These are phyloP conservation scores for Botrytis deweyae DNA, from an alignment of 2,329 filamentous ascomycete species.

Conservation along the genomic window DNA sequence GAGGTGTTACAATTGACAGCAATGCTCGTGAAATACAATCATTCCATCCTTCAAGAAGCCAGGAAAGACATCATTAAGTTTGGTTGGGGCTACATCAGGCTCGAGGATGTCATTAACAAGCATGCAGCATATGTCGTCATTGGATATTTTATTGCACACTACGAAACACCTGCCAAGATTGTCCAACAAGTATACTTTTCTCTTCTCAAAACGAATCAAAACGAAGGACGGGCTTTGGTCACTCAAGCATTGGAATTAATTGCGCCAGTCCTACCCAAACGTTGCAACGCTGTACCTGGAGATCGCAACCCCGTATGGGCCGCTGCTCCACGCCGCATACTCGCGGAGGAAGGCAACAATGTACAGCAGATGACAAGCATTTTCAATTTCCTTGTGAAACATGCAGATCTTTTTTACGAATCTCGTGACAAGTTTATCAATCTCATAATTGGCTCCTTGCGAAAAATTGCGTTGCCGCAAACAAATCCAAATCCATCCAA, in stretches of 20 bases:
- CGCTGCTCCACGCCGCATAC: conserved; percentile 81
- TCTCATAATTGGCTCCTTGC: conserved; percentile 82
- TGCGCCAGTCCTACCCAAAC: conserved; percentile 87
- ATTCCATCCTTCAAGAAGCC: conserved; percentile 81
- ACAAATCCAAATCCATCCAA: conserved; percentile 80
- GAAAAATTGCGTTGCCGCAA: conserved; percentile 78
- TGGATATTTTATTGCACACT: conserved; percentile 95
- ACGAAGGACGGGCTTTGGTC: conserved; percentile 86
- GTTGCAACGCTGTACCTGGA: conserved; percentile 65
- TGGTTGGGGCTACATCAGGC: conserved; percentile 94
- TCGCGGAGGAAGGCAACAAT: conserved; percentile 93
- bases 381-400: conserved; percentile 92
- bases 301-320: conserved; percentile 85
- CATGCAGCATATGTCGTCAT: conserved; percentile 97
- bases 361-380: conserved; percentile 95
- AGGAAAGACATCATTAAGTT: conserved; percentile 99
- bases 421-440: conserved; percentile 87
- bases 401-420: conserved; percentile 92
- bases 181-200: conserved; percentile 93
- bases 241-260: conserved; percentile 93
- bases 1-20: conserved; percentile 94
- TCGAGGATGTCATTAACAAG: conserved; percentile 99
- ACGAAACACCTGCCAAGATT: conserved; percentile 95
- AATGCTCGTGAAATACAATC: conserved; percentile 92
- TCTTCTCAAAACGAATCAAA: conserved; percentile 87